These are phyloP conservation scores for Ceratocystis smalleyi DNA, from an alignment of 2,329 filamentous ascomycete genomes.

Conservation along the genomic window DNA sequence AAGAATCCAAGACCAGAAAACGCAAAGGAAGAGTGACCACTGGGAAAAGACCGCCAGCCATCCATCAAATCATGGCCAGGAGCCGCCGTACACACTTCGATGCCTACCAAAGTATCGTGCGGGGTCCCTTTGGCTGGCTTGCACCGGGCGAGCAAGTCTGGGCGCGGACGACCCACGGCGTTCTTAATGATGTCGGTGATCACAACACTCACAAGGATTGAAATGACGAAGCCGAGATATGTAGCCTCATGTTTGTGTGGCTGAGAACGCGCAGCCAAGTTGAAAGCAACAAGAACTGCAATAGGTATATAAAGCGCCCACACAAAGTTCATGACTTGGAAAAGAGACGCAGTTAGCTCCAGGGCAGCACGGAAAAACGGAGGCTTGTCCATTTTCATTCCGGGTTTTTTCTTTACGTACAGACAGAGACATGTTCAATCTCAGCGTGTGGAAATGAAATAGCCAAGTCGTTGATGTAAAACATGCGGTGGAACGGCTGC, in stretches of 20 bases:
- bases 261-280: slow-evolving; percentile 44
- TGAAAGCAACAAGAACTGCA: slow-evolving; percentile 48
- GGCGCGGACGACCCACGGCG: slow-evolving; percentile 57
- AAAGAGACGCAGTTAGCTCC: background rate
- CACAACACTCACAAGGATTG: slow-evolving; percentile 61
- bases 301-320: slow-evolving; percentile 65
- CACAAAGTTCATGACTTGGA: slow-evolving; percentile 54
- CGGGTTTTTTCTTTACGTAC: slow-evolving; percentile 32
- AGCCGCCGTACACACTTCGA: slow-evolving; percentile 58
- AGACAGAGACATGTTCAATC: slow-evolving; percentile 65
- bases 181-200: slow-evolving; percentile 89
- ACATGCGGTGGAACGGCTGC: slow-evolving; percentile 87
- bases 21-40: slow-evolving; percentile 63
- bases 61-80: slow-evolving; percentile 58
- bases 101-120: slow-evolving; percentile 39
- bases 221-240: slow-evolving; percentile 63
- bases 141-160: slow-evolving; percentile 57
- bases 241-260: slow-evolving; percentile 74
- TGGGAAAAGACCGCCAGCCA: slow-evolving; percentile 72
- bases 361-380: background rate
- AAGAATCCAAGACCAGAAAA: slow-evolving; percentile 68
- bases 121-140: slow-evolving; percentile 44
- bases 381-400: background rate
- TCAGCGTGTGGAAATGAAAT: slow-evolving; percentile 80
- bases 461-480: slow-evolving; percentile 67